Evolutionary conservation across 2,329 filamentous ascomycete genomes (phyloP).

Genomic region (Ophiostoma sp.): DNA sequence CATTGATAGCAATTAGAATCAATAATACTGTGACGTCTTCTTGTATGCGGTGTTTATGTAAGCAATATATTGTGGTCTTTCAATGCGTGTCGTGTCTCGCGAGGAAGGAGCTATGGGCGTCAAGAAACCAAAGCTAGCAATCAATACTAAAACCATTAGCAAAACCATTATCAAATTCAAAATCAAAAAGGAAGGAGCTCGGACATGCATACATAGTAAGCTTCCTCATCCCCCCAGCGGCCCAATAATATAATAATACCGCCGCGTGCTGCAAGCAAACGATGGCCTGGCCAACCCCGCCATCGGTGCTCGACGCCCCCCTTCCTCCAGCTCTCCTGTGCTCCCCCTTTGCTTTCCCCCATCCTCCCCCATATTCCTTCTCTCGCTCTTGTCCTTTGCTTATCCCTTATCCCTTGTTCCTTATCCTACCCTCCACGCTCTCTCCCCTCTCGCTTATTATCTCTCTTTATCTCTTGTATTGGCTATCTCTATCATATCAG

Average conservation of each 20-base stretch:
- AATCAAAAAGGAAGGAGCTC: neutral
- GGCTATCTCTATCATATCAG: neutral
- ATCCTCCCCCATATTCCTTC: neutral
- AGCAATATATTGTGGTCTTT: neutral
- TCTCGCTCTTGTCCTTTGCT: neutral
- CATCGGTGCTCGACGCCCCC: neutral
- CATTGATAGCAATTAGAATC: neutral
- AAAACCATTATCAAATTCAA: neutral
- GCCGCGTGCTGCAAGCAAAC: neutral
- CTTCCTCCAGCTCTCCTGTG: neutral
- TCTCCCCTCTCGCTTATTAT: conserved; percentile 3
- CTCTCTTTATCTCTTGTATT: neutral
- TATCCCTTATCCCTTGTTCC: neutral
- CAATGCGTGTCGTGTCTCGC: neutral
- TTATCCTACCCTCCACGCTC: neutral
- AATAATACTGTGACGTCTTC: neutral
- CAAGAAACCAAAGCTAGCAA: neutral
- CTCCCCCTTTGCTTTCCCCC: neutral
- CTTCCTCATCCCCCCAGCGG: neutral
- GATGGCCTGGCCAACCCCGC: neutral
- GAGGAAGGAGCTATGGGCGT: neutral
- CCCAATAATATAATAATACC: neutral
- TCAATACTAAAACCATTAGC: too few species aligned
- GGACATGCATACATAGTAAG: neutral
- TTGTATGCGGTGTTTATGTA: neutral